These are phyloP conservation scores for Komagataea norvegica DNA, from an alignment of 1,139 yeast genomes.

Conservation along the genomic window DNA sequence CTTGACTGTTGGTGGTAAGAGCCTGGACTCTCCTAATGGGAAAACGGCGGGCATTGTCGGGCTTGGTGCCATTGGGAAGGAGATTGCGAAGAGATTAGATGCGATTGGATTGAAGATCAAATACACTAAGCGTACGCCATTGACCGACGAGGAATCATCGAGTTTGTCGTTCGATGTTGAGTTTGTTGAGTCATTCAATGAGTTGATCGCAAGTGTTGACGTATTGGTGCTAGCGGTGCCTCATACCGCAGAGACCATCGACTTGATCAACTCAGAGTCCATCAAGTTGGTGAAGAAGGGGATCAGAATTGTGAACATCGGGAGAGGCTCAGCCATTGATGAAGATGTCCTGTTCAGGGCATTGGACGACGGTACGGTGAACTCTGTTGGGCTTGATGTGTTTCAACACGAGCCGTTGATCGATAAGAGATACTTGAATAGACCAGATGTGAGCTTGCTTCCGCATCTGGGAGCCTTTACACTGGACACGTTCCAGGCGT, in stretches of 20 bases:
- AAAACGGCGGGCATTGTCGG: constrained; percentile 68
- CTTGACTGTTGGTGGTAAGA: constrained; percentile 46
- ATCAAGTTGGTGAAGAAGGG: constrained; percentile 46
- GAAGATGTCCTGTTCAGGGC: constrained; percentile 68
- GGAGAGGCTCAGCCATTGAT: constrained; percentile 70
- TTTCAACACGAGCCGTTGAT: constrained; percentile 62
- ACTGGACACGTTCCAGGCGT: too few relatives aligned
- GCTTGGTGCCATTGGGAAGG: constrained; percentile 71
- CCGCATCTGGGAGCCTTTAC: too few relatives aligned
- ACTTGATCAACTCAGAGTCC: constrained; percentile 47
- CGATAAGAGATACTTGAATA: constrained; percentile 43
- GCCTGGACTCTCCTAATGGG: constrained; percentile 48
- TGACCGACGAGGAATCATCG: constrained; percentile 35
- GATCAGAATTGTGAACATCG: constrained; percentile 67
- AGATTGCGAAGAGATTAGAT: constrained; percentile 52
- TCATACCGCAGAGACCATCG: constrained; percentile 51
- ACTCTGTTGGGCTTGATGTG: constrained; percentile 77
- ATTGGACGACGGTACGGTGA: constrained; percentile 57
- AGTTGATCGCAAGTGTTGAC: constrained; percentile 40
- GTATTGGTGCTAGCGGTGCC: constrained; percentile 65
- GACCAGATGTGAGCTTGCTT: constrained; percentile 62
- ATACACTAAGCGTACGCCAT: constrained; percentile 53
- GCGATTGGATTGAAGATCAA: constrained; percentile 63
- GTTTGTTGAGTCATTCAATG: constrained; percentile 38
- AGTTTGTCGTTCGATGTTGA: constrained; percentile 42